Evolutionary conservation across 2,329 filamentous ascomycete species (phyloP).

Genomic region (Beauveria rudraprayagi): DNA sequence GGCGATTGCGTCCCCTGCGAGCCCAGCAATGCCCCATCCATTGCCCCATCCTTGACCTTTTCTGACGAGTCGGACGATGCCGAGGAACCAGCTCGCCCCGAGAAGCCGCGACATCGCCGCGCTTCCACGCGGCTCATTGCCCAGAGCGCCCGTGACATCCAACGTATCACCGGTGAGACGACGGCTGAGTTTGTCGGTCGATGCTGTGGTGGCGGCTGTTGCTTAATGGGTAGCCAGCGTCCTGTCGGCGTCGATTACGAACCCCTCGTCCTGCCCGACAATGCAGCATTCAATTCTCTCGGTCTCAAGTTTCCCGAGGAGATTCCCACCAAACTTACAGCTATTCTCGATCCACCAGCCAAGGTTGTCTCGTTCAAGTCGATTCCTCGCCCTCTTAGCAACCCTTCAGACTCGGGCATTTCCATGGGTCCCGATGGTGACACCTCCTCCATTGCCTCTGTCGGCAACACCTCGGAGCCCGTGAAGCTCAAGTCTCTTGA

Average conservation of each 20-base stretch:
- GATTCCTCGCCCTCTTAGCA: slow-evolving; percentile 30
- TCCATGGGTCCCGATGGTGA: slow-evolving; percentile 32
- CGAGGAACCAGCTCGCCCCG: slow-evolving; percentile 38
- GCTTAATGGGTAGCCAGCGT: slow-evolving; percentile 41
- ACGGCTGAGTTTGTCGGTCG: slow-evolving; percentile 53
- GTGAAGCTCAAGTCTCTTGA: slow-evolving; percentile 35
- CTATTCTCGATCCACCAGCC: slow-evolving; percentile 62
- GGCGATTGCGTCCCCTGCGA: slow-evolving; percentile 38
- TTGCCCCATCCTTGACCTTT: slow-evolving; percentile 55
- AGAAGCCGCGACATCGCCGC: slow-evolving; percentile 45
- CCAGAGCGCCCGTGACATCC: slow-evolving; percentile 53
- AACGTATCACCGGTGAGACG: slow-evolving; percentile 56
- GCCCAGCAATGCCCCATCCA: slow-evolving; percentile 33
- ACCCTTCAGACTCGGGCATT: slow-evolving; percentile 37
- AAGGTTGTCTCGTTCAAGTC: slow-evolving; percentile 66
- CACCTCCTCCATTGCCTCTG: slow-evolving; percentile 24
- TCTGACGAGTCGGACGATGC: slow-evolving; percentile 55
- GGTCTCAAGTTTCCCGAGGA: slow-evolving; percentile 62
- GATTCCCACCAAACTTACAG: slow-evolving; percentile 66
- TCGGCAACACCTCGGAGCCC: slow-evolving; percentile 17
- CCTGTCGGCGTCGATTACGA: slow-evolving; percentile 44
- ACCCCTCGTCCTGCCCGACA: slow-evolving; percentile 58
- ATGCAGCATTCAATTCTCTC: slow-evolving; percentile 74
- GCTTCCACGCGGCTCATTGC: slow-evolving; percentile 63
- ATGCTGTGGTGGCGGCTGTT: slow-evolving; percentile 59